Evolutionary conservation across 169 alveolate genomes (phyloP), one percentile per base, ranked within the genome.

Genomic region (Eimeria acervulina): DNA sequence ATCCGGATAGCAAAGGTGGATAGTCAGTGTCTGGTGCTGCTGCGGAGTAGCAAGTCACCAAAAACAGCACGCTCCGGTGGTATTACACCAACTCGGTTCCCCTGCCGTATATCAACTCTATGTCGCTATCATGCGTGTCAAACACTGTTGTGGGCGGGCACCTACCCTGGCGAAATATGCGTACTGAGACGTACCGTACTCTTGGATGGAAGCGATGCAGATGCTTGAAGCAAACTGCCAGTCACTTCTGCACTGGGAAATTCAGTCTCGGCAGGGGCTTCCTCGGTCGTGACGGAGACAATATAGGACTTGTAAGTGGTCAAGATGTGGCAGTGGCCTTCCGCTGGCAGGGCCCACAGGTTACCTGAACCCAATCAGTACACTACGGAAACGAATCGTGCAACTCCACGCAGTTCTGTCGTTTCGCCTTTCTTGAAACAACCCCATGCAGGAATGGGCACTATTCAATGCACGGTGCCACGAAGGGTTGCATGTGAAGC

Each of bases 301-400:
- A 94, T 51, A 90, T 94, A 94, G 33, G 89, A 59, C 40, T 70
- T 81, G 68, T 94, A 70, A n/a, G 96, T 38, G 42, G 96, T 28
- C 90, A 94, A 51, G 31, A 55, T 80, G 36, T 47, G 74, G 78
- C 93, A 81, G 68, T n/a, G 52, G 28, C 70, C 96, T 42, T 94
- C 96, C 6, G 61, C 51, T 21, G 96, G 96, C 21, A 94, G 90
- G 17, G 96, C 96, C 96, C 94, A 94, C 63, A 94, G 42, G 51
- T 84, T 81, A 21, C 96, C 96, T 94, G 52, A 28, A 36, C 31
- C 26, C 87, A 76, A 23, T 31, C 59, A 68, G 28, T 68, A 68
- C 19, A 31, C 44, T 68, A 68, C 4, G 28, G n/a, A 31, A 68
- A 17, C 42, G 47, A 31, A 42, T 33, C 80, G 33, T 33, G 80